phyloP scores from a whole-genome alignment of 2,329 filamentous ascomycete species.

The Alternaria solani region DNA sequence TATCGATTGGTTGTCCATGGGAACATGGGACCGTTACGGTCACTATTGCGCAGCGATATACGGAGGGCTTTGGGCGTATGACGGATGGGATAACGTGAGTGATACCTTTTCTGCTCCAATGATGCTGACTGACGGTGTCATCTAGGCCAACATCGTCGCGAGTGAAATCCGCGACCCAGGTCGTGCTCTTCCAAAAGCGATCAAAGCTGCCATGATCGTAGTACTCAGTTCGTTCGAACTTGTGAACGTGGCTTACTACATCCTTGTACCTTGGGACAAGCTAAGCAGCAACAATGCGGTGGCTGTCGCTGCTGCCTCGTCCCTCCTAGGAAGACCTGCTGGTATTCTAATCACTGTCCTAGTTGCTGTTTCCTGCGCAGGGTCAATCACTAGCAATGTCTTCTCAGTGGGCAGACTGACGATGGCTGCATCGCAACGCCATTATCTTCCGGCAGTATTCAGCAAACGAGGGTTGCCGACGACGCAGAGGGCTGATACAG shows the following conservation, averaged over 20 bases:
- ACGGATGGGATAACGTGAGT: slow-evolving; percentile 70
- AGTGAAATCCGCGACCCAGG: slow-evolving; percentile 49
- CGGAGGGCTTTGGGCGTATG: slow-evolving; percentile 70
- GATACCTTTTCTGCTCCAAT: neutral
- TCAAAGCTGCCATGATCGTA: slow-evolving; percentile 68
- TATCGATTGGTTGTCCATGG: slow-evolving; percentile 51
- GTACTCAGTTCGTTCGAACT: slow-evolving; percentile 68
- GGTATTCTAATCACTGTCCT: slow-evolving; percentile 64
- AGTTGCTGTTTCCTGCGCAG: slow-evolving; percentile 68
- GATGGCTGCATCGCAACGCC: slow-evolving; percentile 59
- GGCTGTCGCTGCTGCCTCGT: slow-evolving; percentile 62
- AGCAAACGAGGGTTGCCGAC: slow-evolving; percentile 39
- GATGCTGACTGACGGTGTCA: neutral
- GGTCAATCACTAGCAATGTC: slow-evolving; percentile 69
- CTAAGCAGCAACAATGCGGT: slow-evolving; percentile 68
- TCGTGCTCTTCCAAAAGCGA: slow-evolving; percentile 63
- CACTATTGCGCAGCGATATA: slow-evolving; percentile 69
- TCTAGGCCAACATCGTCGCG: slow-evolving; percentile 50
- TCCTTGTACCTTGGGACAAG: slow-evolving; percentile 67
- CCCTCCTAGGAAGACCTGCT: slow-evolving; percentile 62
- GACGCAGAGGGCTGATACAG: slow-evolving; percentile 6
- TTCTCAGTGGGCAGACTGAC: slow-evolving; percentile 70
- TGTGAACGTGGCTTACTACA: slow-evolving; percentile 69
- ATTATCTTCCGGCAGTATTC: slow-evolving; percentile 48
- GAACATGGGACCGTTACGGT: slow-evolving; percentile 66